Evolutionary conservation across 805 yeast species (phyloP), one percentile per base, ranked within the genome.

Genomic region (Naumovozyma baii): DNA sequence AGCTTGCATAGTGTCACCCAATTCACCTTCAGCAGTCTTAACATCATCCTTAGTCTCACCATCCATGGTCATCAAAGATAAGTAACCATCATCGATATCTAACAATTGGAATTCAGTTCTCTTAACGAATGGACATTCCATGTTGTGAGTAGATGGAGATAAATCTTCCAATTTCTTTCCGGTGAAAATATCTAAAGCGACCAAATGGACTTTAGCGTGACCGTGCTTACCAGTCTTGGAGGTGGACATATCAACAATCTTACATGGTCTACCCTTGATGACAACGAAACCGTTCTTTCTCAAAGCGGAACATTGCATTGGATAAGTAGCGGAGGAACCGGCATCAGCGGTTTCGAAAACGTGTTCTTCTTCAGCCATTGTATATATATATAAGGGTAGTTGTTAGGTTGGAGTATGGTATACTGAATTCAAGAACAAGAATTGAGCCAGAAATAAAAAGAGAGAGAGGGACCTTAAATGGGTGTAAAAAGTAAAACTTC

Each of bases 161-260:
- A 92, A 83, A 75, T 92, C 98, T 81, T 92, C 98, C 72, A 88
- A 81, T 79, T 92, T 92, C 88, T 92, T 92, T 72, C 85, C 83
- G 63, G 98, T 92, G 90, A 92, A 92, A 70, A 92, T 90, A 71
- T 92, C 98, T 62, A 84, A 80, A 67, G 97, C 97, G 57, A 92
- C 97, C 74, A 92, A 80, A 74, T 92, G 97, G 72, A 92, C 98
- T 81, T 92, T 92, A 70, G 98, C 98, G 92, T 92, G 98, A 77
- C 98, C 98, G 83, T 92, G 98, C 96, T 92, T 92, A 76, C 98
- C 98, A 61, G 98, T 92, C 83, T 92, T 92, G 65, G 98, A 92
- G 66, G 98, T 92, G 50, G 98, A 92, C 98, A 92, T 92, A 71
- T 92, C 98, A 63, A 92, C 94, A 72, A 92, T 92, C 82, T 92